Evolutionary conservation across 2,329 filamentous ascomycete genomes (phyloP), one percentile per base, ranked within the genome.

Genomic region (Colletotrichum neosansevieriae): DNA sequence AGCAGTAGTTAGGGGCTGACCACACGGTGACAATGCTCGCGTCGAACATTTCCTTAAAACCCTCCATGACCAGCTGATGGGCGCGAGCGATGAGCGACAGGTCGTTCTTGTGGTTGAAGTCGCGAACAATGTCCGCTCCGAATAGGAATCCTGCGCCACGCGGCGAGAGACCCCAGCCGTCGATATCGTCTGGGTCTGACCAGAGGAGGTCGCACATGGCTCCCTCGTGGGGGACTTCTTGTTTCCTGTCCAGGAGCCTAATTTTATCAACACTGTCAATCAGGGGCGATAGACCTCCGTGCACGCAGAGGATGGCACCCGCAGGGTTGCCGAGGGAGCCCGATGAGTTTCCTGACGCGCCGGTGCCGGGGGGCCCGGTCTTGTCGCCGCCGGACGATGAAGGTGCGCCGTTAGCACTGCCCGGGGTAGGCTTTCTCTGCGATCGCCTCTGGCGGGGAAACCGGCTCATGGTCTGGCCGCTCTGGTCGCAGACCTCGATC

Each of bases 21-120:
- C 96, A 99, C n/a, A 99, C 96, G 0, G 96, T 99, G 47, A 98
- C 96, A 71, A 99, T 98, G 54, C 91, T 93, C 13, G 90, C 92
- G 77, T 97, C 94, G 76, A 98, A 99, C 94, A 98, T 98, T 79
- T 98, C 96, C 82, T 98, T 98, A 80, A 98, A 99, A 0, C 96
- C 96, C 79, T 99, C 96, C 96, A 98, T 99, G 72, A 99, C 96
- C 21, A 99, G 89, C 79, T 99, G 96, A 77, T 99, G 96, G 1
- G 96, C 96, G 63, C 96, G 89, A 17, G 95, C 96, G 72, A 99
- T 96, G 59, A 99, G 86, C 21, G 91, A 94, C 32, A 99, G 86
- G 76, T 97, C 93, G 78, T 99, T 99, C 66, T 90, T 89, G 80
- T 98, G 91, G 81, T 98, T 99, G 83, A 99, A 99, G 72, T 91